Base-by-base conservation (phyloP, 1,284 basidiomycete species). In the Afroboletus lepidellus region DNA sequence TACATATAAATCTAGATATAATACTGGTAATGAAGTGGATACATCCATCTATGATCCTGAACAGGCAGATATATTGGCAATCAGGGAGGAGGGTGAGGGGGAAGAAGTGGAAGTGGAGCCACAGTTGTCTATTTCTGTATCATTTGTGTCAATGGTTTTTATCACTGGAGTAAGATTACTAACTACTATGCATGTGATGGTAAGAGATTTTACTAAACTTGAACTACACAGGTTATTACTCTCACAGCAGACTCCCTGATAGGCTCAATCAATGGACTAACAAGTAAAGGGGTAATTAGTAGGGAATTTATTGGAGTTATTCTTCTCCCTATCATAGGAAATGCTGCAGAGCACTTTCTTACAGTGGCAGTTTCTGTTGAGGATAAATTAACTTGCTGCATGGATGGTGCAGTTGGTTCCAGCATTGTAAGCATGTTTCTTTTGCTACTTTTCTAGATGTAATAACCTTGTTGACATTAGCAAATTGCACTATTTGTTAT, bases 401-500 rank as follows among this genome's bases (percentile, higher is more conserved):
- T 93, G 60, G 83, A 85, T 36, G 91, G 94, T 33, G 92, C 93
- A n/a, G 85, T 94, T 29, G 93, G 92, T 8, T 90, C 90, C 0
- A 90, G 87, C 13, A 92, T 95, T 60, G 87, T 92, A 57, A 70
- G 83, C 9, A 3, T 30, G 29, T 12, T 30, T 30, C 9, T 8
- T 30, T 30, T 30, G 9, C 29, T 8, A 11, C 13, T 12, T 30
- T 74, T 50, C 48, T 36, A 47, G 55, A 7, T 59, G 55, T 46
- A 24, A 34, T 64, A 46, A 54, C 36, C 36, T 33, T 27, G 38
- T 54, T n/a, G n/a, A 46, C n/a, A 42, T 9, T 50, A 90, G 87
- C 94, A 97, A 86, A 92, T 93, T 33, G 88, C 91, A 2, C 78
- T 94, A 23, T 91, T 94, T 60, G 87, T 96, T 51, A 85, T 94